Conservation (phyloP, 2,329 filamentous ascomycete species). For the Arthroderma sp. region DNA sequence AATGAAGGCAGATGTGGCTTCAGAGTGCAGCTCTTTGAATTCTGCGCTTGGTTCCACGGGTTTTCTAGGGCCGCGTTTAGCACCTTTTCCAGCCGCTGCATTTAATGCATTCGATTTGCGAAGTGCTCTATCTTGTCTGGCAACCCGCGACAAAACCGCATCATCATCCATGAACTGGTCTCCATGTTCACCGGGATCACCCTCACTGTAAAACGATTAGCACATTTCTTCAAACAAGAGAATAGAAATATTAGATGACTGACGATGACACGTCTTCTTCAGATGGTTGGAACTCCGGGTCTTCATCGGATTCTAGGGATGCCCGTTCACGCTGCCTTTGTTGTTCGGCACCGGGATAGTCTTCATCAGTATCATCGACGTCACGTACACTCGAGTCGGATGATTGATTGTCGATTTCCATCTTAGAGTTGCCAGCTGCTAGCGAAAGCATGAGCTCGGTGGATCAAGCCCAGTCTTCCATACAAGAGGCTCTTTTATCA, state of each 20-base stretch:
- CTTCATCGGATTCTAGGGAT: conserved; percentile 1
- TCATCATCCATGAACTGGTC: conserved; percentile 8
- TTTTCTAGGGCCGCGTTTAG: conserved; percentile 34
- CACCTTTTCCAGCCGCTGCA: conserved; percentile 16
- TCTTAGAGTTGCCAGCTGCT: no score
- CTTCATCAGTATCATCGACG: conserved; percentile 7
- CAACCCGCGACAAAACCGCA: conserved; percentile 6
- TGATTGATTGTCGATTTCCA: no score
- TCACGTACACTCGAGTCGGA: no score
- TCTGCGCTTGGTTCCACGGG: conserved; percentile 35
- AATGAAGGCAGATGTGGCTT: conserved; percentile 37
- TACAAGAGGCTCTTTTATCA: no score
- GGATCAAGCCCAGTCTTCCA: no score
- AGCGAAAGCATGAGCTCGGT: no score
- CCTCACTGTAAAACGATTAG: neutral
- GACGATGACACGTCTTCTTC: conserved; percentile 7
- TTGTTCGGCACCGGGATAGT: conserved; percentile 11
- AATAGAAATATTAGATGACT: neutral
- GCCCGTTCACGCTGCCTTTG: neutral
- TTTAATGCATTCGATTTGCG: conserved; percentile 5
- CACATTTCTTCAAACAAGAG: neutral
- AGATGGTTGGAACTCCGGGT: neutral
- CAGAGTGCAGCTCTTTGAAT: conserved; percentile 35
- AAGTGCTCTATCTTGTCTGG: conserved; percentile 9
- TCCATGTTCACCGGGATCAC: conserved; percentile 5